Percentiles rank a stretch among this genome's conserved stretches.
Evolutionary conservation across 2,329 filamentous ascomycete genomes (phyloP).

Genomic region (Fusarium denticulatum): DNA sequence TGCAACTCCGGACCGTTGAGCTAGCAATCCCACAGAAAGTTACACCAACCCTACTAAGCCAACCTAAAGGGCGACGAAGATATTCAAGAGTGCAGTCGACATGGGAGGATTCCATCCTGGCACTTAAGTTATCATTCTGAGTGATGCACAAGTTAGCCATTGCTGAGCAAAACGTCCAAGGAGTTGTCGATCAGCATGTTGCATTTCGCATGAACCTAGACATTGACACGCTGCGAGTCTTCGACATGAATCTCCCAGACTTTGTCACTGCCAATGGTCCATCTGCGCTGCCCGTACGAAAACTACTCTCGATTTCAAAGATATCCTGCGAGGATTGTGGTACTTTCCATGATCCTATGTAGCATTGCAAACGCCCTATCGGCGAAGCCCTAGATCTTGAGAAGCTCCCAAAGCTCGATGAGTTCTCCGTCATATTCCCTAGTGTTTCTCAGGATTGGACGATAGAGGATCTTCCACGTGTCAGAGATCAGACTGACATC

Average conservation of each 20-base stretch:
- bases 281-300: accelerated
- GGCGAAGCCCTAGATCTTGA: accelerated
- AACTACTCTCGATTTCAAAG: not conserved
- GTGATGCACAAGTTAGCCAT: accelerated
- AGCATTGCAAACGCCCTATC: accelerated
- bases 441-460: accelerated
- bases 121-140: accelerated
- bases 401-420: not conserved
- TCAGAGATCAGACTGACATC: accelerated
- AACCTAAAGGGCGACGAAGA: accelerated
- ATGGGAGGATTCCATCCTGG: accelerated
- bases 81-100: not conserved
- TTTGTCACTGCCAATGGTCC: accelerated
- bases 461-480: not conserved
- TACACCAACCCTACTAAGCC: accelerated
- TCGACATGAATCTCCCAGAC: accelerated
- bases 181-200: accelerated
- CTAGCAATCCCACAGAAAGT: accelerated
- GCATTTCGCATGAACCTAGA: not conserved
- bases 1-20: not conserved
- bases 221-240: not conserved
- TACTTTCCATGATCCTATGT: accelerated
- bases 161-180: accelerated
- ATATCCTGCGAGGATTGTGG: not conserved
- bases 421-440: not conserved